Evolutionary conservation across 176 grass and related monocot genomes (phyloP).

Genomic region (Chloris gayana): DNA sequence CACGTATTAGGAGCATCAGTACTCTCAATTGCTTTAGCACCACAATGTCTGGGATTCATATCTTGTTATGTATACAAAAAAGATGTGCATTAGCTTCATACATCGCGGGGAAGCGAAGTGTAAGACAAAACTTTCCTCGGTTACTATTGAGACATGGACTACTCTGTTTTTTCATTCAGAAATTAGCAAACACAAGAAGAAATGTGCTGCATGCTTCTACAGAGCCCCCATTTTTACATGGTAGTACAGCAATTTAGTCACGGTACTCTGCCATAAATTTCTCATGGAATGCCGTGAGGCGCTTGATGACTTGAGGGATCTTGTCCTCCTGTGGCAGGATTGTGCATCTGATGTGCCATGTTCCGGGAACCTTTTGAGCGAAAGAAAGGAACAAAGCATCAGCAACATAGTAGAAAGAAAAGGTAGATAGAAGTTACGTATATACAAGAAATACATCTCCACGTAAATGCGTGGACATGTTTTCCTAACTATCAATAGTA

Average conservation of each 20-base stretch:
- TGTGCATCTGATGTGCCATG: constrained; percentile 97
- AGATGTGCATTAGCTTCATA: neutral
- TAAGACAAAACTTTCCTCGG: neutral
- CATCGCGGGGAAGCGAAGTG: neutral
- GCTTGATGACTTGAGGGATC: constrained; percentile 74
- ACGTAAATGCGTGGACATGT: neutral
- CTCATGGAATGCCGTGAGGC: constrained; percentile 82
- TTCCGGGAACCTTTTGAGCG: constrained; percentile 72
- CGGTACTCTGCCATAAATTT: constrained; percentile 75
- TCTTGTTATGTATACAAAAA: neutral
- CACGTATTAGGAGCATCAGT: neutral
- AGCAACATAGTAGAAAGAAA: neutral
- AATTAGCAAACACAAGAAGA: constrained; percentile 10
- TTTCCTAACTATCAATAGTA: neutral
- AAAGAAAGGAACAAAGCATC: neutral
- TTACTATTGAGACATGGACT: constrained; percentile 13
- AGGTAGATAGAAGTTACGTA: neutral
- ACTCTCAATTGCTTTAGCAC: neutral
- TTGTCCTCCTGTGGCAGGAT: constrained; percentile 98
- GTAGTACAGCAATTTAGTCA: constrained; percentile 36
- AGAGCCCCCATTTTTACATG: neutral
- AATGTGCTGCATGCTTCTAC: constrained; percentile 11
- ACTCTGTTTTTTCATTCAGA: constrained; percentile 17
- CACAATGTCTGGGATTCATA: neutral
- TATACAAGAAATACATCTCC: neutral